Evolutionary conservation across 176 grass and related monocot species (phyloP).

Genomic region (Metroxylon sagu): DNA sequence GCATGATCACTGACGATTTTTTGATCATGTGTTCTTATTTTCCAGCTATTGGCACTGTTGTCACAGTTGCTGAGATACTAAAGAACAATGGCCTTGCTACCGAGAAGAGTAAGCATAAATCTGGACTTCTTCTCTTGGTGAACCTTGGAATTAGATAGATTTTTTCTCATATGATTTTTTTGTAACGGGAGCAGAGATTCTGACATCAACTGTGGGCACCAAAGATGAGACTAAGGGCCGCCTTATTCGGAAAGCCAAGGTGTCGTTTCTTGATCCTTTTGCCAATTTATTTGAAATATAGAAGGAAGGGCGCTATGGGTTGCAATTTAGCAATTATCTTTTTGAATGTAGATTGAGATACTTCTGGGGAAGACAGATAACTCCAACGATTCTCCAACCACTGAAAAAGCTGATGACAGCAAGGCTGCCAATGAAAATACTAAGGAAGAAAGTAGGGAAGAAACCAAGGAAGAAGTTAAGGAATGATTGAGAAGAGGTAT

Average conservation of each 20-base stretch:
- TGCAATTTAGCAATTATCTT: not conserved
- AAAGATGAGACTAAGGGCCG: conserved; percentile 71
- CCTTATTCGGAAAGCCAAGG: conserved; percentile 89
- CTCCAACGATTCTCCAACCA: conserved; percentile 47
- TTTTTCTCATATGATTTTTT: not conserved
- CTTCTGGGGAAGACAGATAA: conserved; percentile 64
- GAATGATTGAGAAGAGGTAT: too few species aligned
- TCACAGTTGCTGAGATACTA: conserved; percentile 83
- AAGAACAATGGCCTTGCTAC: conserved; percentile 83
- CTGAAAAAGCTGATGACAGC: conserved; percentile 36
- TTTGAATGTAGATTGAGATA: conserved; percentile 71
- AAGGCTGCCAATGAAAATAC: conserved; percentile 39
- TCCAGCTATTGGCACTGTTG: conserved; percentile 78
- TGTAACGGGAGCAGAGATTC: conserved; percentile 40
- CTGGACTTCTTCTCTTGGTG: too few species aligned
- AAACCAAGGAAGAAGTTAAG: too few species aligned
- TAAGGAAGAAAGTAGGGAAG: conserved; percentile 3
- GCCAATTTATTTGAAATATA: not conserved
- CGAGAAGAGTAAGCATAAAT: conserved; percentile 47
- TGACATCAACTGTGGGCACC: conserved; percentile 79
- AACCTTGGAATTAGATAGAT: too few species aligned
- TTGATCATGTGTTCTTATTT: not conserved
- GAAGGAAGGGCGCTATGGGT: not conserved
- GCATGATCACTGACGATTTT: too few species aligned
- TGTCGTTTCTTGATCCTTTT: not conserved